A percentile compares a stretch with the other conserved stretches of the same genome.
Conservation (phyloP, 129 eudicot species). For the Helianthus annuus region DNA sequence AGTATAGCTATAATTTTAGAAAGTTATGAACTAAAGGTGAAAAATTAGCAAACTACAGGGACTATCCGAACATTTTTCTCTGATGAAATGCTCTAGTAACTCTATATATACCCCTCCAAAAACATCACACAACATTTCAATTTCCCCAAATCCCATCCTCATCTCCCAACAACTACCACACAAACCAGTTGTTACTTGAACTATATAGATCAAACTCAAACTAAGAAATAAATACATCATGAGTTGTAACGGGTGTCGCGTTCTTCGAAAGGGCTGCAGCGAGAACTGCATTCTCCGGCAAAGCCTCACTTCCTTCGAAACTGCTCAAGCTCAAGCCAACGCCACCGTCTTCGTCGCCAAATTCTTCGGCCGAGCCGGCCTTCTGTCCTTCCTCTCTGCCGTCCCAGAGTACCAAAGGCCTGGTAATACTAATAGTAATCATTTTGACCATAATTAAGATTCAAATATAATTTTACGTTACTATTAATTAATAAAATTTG, state of each 20-base stretch:
- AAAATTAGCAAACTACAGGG: too few relatives aligned
- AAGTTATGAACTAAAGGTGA: too few relatives aligned
- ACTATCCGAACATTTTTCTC: too few relatives aligned
- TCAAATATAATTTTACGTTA: too few relatives aligned
- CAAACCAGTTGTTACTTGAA: neutral
- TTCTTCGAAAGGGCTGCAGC: slow-evolving; percentile 79
- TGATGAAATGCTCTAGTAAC: neutral
- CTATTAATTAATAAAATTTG: too few relatives aligned
- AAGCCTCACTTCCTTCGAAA: slow-evolving; percentile 46
- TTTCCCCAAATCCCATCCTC: neutral
- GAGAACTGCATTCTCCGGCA: slow-evolving; percentile 73
- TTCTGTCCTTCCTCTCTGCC: slow-evolving; percentile 39
- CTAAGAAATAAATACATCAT: slow-evolving; percentile 4
- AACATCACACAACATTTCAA: slow-evolving; percentile 13
- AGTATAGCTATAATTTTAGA: too few relatives aligned
- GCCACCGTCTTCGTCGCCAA: slow-evolving; percentile 50
- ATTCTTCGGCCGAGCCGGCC: slow-evolving; percentile 45
- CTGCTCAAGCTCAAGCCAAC: slow-evolving; percentile 71
- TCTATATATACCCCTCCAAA: slow-evolving; percentile 3
- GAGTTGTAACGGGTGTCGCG: slow-evolving; percentile 89
- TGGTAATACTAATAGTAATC: slow-evolving; percentile 14
- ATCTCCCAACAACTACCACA: neutral
- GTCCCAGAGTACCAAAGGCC: slow-evolving; percentile 41
- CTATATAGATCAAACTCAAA: neutral
- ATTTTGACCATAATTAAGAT: too few relatives aligned